Evolutionary conservation across 2,329 filamentous ascomycete species (phyloP).

Genomic region (Dothideomycetidae sp.): DNA sequence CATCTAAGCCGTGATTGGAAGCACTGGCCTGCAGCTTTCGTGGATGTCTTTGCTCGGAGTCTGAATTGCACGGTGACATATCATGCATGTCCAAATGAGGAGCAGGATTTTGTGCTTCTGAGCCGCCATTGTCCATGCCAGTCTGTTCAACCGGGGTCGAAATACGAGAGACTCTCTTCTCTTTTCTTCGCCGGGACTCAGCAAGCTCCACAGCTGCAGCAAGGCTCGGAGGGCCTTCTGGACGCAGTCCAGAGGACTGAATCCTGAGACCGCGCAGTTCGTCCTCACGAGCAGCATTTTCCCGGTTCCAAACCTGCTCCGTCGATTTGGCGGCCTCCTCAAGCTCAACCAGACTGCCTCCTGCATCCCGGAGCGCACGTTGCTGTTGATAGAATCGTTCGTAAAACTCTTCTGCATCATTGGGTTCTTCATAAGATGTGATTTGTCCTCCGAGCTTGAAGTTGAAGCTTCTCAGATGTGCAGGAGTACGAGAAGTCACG

Average conservation of each 20-base stretch:
- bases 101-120: neutral
- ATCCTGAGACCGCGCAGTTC: neutral
- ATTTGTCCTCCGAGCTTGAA: constrained; percentile 53
- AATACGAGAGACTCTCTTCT: constrained; percentile 21
- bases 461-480: constrained; percentile 60
- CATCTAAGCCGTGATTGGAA: neutral
- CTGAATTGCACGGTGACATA: constrained; percentile 21
- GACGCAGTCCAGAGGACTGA: neutral
- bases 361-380: constrained; percentile 8
- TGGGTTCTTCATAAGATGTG: constrained; percentile 49
- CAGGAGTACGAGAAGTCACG: constrained; percentile 67
- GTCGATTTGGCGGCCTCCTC: neutral
- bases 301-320: neutral
- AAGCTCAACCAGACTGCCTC: constrained; percentile 2
- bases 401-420: constrained; percentile 39
- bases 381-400: constrained; percentile 21
- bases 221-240: constrained; percentile 29
- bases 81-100: neutral
- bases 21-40: constrained; percentile 2
- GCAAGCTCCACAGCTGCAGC: constrained; percentile 39
- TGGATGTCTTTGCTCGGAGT: constrained; percentile 17
- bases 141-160: neutral
- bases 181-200: constrained; percentile 35
- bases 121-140: neutral
- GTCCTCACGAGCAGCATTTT: neutral